Evolutionary conservation across 306 rosid species (phyloP), one percentile per base, ranked within the genome.

Genomic region (Potentilla sterilis): DNA sequence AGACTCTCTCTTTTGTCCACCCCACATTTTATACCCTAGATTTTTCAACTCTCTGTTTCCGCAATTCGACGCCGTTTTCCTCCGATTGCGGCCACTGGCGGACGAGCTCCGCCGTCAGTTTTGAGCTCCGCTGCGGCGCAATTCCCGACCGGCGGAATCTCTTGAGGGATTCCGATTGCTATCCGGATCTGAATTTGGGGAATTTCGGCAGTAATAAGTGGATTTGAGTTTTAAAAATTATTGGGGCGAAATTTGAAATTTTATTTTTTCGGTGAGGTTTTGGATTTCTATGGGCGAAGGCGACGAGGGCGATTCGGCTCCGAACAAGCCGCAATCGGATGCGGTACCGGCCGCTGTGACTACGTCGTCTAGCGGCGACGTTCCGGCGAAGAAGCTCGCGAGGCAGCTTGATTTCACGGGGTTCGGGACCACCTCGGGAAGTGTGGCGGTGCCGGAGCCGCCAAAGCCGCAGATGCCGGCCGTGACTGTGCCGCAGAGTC

Each of bases 401-500:
- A 85, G 98, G 85, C 99, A 96, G 90, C 98, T 96, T 67, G 96
- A 92, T 89, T 96, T 96, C 81, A 89, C 92, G 3, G 92, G 86
- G 44, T 81, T 77, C 46, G 87, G 88, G n/a, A 92, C 85, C 15
- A 54, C 78, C 19, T 75, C 89, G 37, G 83, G 78, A 4, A 75
- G 76, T 72, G 76, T 54, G 35, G 86, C 67, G 9, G 42, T 77
- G 77, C 84, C 83, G 64, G 91, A 85, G 41, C 84, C 82, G 22
- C 66, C 79, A 34, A 89, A 83, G 75, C 78, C 81, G 73, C 85
- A 81, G 40, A 22, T 81, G 15, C 59, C 57, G 37, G 15, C 67
- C 12, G 75, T 19, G 51, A 28, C 51, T 40, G 35, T 77, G 72
- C 40, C 75, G 21, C 75, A 34, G 70, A 74, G 46, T 61, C 70